These are phyloP conservation scores for Zymoseptoria passerinii DNA, from an alignment of 2,329 filamentous ascomycete genomes.

Conservation along the genomic window DNA sequence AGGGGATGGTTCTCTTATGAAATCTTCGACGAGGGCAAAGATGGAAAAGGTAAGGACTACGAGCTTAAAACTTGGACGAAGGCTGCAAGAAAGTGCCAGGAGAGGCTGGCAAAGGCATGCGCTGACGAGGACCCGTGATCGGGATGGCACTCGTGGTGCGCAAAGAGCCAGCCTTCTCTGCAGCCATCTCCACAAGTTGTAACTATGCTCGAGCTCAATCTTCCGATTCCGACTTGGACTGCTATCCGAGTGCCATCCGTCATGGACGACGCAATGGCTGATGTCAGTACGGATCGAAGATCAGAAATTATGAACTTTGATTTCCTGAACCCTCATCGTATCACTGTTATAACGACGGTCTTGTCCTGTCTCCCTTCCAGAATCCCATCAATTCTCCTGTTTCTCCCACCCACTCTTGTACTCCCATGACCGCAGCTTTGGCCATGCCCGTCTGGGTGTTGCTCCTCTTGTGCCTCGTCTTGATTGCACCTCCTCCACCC, in stretches of 20 bases:
- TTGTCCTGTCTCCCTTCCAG: conserved; percentile 51
- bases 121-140: not conserved
- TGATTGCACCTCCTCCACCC: conserved; percentile 29
- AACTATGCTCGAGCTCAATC: no score
- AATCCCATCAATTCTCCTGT: conserved; percentile 55
- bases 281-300: not conserved
- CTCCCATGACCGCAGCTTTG: conserved; percentile 51
- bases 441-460: conserved; percentile 48
- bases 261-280: no score
- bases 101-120: conserved; percentile 33
- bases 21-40: conserved; percentile 55
- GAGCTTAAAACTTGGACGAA: conserved; percentile 36
- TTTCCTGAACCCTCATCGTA: not conserved
- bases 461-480: conserved; percentile 41
- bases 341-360: conserved; percentile 29
- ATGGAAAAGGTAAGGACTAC: conserved; percentile 47
- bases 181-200: no score
- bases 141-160: no score
- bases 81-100: conserved; percentile 25
- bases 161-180: no score
- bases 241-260: no score
- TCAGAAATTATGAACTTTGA: not conserved
- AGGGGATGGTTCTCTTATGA: conserved; percentile 60
- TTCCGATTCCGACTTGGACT: no score
- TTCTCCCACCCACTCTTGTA: conserved; percentile 55